A percentile compares a stretch with the other conserved stretches of the same genome.
phyloP scores from a whole-genome alignment of 1,139 yeast genomes.

The Taiozyma sp. region DNA sequence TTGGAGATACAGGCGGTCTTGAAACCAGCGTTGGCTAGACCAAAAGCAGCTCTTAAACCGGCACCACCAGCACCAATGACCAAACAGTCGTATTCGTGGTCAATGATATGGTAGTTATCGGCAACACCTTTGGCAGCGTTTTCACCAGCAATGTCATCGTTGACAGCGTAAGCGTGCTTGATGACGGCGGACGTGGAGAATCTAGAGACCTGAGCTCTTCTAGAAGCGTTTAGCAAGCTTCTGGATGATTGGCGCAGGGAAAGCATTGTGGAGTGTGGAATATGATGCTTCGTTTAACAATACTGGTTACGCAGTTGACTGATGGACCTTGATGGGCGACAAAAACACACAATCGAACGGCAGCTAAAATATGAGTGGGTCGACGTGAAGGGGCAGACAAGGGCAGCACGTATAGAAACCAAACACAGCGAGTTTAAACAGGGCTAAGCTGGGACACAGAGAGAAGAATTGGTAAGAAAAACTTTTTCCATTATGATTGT shows the following conservation, averaged over 20 bases:
- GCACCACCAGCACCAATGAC: constrained; percentile 99
- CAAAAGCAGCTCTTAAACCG: constrained; percentile 97
- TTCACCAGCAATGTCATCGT: constrained; percentile 27
- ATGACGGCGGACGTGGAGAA: constrained; percentile 20
- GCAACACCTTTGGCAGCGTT: constrained; percentile 40
- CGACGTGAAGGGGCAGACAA: neutral
- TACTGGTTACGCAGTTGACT: neutral
- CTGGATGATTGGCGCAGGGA: constrained; percentile 20
- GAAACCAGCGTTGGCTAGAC: constrained; percentile 94
- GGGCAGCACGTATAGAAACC: neutral
- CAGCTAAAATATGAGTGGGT: neutral
- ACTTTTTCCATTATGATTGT: neutral
- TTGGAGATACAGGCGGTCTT: constrained; percentile 97
- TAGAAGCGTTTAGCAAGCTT: constrained; percentile 11
- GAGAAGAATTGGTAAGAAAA: neutral
- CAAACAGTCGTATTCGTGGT: constrained; percentile 96
- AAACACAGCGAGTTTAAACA: neutral
- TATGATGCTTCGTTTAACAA: neutral
- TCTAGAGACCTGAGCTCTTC: constrained; percentile 9
- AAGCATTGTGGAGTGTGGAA: constrained; percentile 13
- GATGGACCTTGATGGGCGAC: neutral
- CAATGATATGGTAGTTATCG: constrained; percentile 84
- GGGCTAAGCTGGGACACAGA: neutral
- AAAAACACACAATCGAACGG: neutral
- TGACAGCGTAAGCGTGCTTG: constrained; percentile 23